Evolutionary conservation across 805 yeast species (phyloP).

Genomic region (Myxozyma lipomycoides): DNA sequence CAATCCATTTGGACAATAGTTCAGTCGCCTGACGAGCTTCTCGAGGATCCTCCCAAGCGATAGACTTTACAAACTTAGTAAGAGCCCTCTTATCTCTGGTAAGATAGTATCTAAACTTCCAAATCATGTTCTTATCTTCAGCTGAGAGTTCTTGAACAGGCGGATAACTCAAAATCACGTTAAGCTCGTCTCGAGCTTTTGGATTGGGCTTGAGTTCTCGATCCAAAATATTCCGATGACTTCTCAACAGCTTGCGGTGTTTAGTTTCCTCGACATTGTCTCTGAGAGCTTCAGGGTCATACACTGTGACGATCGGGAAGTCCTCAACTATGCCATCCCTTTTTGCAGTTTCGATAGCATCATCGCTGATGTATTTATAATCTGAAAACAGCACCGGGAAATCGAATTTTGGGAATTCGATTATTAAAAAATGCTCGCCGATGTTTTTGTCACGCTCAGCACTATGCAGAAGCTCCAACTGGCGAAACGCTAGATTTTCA

Average conservation of each 20-base stretch:
- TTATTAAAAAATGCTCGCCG: constrained; percentile 40
- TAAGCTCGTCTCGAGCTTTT: constrained; percentile 68
- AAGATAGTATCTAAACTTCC: constrained; percentile 85
- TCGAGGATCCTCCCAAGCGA: constrained; percentile 79
- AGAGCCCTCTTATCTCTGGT: constrained; percentile 63
- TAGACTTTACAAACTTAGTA: constrained; percentile 79
- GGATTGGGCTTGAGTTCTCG: constrained; percentile 86
- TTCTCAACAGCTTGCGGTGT: constrained; percentile 77
- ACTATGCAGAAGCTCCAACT: constrained; percentile 44
- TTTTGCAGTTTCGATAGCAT: not conserved
- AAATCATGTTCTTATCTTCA: constrained; percentile 77
- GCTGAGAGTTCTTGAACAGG: constrained; percentile 78
- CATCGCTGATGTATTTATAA: constrained; percentile 39
- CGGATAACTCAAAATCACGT: constrained; percentile 66
- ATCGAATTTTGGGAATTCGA: constrained; percentile 64
- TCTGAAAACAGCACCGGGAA: constrained; percentile 70
- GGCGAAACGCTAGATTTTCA: constrained; percentile 59
- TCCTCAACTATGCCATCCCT: constrained; percentile 4
- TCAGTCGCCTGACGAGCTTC: constrained; percentile 79
- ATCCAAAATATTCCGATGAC: constrained; percentile 73
- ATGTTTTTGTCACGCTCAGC: constrained; percentile 14
- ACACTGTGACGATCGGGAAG: constrained; percentile 40
- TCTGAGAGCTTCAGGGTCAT: constrained; percentile 64
- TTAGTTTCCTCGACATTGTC: constrained; percentile 86
- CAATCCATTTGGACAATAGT: constrained; percentile 64